These are phyloP conservation scores for Ceratobasidium sp. DNA, from an alignment of 1,284 basidiomycete genomes.

Conservation along the genomic window DNA sequence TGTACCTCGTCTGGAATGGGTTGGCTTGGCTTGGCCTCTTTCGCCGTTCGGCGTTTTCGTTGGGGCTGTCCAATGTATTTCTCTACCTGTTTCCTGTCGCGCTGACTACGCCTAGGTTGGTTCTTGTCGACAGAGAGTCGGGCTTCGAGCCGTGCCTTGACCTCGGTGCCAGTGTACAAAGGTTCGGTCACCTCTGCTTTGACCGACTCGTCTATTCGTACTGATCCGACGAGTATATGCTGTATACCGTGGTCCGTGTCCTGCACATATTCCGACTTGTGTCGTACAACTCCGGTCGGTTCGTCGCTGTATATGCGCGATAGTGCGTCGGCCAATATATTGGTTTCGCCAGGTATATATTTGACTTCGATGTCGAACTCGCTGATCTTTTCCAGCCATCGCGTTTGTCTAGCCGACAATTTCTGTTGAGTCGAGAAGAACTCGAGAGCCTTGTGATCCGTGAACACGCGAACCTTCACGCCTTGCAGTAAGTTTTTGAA, in stretches of 20 bases:
- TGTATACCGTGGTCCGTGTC: conserved; percentile 19
- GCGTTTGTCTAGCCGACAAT: conserved; percentile 48
- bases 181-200: conserved; percentile 41
- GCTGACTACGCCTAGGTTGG: too few species aligned
- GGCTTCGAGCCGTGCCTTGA: too few species aligned
- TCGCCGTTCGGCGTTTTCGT: too few species aligned
- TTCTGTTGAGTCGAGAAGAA: conserved; percentile 49
- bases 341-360: conserved; percentile 44
- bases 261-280: conserved; percentile 46
- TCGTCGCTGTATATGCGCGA: conserved; percentile 52
- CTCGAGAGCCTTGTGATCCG: conserved; percentile 51
- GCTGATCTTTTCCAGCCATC: conserved; percentile 52
- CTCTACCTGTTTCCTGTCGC: too few species aligned
- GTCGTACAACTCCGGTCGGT: conserved; percentile 44
- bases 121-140: too few species aligned
- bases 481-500: conserved; percentile 9
- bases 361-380: conserved; percentile 50
- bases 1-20: too few species aligned
- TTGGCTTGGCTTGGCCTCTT: too few species aligned
- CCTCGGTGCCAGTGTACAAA: too few species aligned
- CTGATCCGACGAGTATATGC: neutral
- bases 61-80: conserved; percentile 36
- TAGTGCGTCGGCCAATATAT: conserved; percentile 50
- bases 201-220: neutral
- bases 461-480: conserved; percentile 43